These are phyloP conservation scores for Xanthoconium purpureum DNA, from an alignment of 768 basidiomycete genomes.

Conservation along the genomic window DNA sequence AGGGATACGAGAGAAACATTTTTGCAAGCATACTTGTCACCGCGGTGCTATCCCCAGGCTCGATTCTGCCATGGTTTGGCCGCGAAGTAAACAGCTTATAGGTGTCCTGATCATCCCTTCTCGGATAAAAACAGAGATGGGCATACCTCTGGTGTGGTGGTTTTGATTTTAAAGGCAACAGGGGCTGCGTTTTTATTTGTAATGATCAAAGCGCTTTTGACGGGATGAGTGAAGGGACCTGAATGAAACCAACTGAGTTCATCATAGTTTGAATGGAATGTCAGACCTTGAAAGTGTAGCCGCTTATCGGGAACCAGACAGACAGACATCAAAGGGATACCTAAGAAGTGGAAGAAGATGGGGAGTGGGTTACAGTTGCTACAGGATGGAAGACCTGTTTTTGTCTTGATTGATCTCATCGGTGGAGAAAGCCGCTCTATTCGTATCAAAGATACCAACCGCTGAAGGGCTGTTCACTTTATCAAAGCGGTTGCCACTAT, in stretches of 20 bases:
- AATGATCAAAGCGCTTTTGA: neutral
- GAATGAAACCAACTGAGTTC: neutral
- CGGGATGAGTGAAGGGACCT: neutral
- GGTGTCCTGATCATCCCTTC: neutral
- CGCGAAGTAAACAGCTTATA: neutral
- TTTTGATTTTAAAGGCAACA: neutral
- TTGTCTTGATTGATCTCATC: too few species aligned
- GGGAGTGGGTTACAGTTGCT: too few species aligned
- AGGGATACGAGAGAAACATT: neutral
- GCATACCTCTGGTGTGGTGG: neutral
- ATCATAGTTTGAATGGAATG: neutral
- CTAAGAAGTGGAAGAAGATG: too few species aligned
- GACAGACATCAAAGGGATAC: neutral
- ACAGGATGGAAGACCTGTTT: too few species aligned
- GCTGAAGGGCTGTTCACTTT: too few species aligned
- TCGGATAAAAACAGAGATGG: neutral
- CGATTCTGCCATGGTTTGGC: neutral
- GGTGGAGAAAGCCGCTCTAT: too few species aligned
- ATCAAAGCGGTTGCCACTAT: too few species aligned
- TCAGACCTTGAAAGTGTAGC: neutral
- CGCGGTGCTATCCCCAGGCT: neutral
- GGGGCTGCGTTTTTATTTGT: neutral
- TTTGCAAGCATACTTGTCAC: neutral
- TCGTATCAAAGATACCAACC: too few species aligned
- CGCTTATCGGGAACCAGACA: neutral